These are phyloP conservation scores for Gastrolobium bilobum DNA, from an alignment of 306 rosid genomes.

Conservation along the genomic window DNA sequence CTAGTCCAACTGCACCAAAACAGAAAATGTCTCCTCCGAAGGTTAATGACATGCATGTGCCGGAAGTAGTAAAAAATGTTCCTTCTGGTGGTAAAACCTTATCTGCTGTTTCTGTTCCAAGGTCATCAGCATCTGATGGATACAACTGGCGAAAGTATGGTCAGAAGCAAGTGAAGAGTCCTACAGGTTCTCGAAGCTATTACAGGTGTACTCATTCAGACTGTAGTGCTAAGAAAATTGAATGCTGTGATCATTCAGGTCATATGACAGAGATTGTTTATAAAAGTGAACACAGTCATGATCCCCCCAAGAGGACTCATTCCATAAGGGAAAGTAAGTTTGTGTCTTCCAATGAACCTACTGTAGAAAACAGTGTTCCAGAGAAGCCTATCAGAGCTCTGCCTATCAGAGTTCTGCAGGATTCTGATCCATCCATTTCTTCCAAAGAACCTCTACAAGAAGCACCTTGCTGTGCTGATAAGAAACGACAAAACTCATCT, in stretches of 20 bases:
- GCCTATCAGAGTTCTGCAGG: constrained; percentile 52
- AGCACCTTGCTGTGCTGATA: constrained; percentile 56
- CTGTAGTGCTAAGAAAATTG: constrained; percentile 88
- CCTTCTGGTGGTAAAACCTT: constrained; percentile 58
- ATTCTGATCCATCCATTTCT: constrained; percentile 65
- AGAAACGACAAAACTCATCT: constrained; percentile 61
- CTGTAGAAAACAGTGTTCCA: constrained; percentile 52
- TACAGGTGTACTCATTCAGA: constrained; percentile 83
- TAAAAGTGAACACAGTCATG: constrained; percentile 85
- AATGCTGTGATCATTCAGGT: constrained; percentile 79
- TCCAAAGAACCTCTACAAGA: constrained; percentile 66
- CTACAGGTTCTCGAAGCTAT: constrained; percentile 93
- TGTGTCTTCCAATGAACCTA: constrained; percentile 56
- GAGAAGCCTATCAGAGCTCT: constrained; percentile 40
- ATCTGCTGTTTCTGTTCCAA: constrained; percentile 61
- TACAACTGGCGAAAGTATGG: constrained; percentile 99
- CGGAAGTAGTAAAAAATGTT: constrained; percentile 51
- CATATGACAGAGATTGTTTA: constrained; percentile 71
- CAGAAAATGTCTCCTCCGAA: constrained; percentile 54
- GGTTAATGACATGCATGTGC: constrained; percentile 38
- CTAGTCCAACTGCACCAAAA: constrained; percentile 59
- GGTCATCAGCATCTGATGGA: constrained; percentile 85
- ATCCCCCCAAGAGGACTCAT: constrained; percentile 73
- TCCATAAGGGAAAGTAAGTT: constrained; percentile 63
- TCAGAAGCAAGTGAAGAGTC: constrained; percentile 99